phyloP scores from a whole-genome alignment of 2,329 filamentous ascomycete species.

The Alternaria burnsii region DNA sequence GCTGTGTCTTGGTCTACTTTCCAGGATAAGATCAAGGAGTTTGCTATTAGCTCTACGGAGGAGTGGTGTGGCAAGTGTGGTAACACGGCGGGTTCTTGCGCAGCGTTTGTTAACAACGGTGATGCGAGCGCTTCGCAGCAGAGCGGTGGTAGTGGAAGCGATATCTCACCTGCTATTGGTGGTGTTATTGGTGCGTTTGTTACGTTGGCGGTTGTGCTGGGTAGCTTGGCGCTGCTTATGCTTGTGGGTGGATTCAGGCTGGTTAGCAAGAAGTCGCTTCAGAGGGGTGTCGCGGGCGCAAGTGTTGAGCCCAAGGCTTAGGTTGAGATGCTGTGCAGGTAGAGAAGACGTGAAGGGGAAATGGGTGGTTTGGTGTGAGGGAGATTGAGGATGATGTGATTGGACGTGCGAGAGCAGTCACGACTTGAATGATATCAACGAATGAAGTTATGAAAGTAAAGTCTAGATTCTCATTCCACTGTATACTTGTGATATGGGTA shows the following conservation, averaged over 20 bases:
- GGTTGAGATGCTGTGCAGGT: background rate
- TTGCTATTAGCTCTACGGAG: slow-evolving; percentile 70
- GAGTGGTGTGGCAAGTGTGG: slow-evolving; percentile 81
- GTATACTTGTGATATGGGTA: background rate
- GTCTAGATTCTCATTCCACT: background rate
- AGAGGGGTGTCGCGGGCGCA: background rate
- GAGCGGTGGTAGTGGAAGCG: slow-evolving; percentile 50
- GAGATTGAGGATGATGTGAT: too few relatives aligned
- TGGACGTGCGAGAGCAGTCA: background rate
- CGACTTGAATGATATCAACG: background rate
- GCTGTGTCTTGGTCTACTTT: slow-evolving; percentile 76
- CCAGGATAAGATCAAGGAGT: slow-evolving; percentile 66
- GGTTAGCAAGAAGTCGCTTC: slow-evolving; percentile 62
- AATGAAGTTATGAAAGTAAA: background rate
- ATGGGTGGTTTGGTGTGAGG: too few relatives aligned
- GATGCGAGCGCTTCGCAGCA: slow-evolving; percentile 4
- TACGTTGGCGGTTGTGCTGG: slow-evolving; percentile 70
- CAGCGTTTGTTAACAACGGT: slow-evolving; percentile 50
- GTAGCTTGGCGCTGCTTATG: slow-evolving; percentile 61
- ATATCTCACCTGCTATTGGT: slow-evolving; percentile 73
- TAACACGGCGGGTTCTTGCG: slow-evolving; percentile 73
- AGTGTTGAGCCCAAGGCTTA: slow-evolving; percentile 25
- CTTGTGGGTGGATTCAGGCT: slow-evolving; percentile 66
- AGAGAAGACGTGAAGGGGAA: too few relatives aligned
- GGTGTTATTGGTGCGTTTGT: slow-evolving; percentile 81